Conservation (phyloP, 2,329 filamentous ascomycete genomes). For the Rhynchosporium graminicola region DNA sequence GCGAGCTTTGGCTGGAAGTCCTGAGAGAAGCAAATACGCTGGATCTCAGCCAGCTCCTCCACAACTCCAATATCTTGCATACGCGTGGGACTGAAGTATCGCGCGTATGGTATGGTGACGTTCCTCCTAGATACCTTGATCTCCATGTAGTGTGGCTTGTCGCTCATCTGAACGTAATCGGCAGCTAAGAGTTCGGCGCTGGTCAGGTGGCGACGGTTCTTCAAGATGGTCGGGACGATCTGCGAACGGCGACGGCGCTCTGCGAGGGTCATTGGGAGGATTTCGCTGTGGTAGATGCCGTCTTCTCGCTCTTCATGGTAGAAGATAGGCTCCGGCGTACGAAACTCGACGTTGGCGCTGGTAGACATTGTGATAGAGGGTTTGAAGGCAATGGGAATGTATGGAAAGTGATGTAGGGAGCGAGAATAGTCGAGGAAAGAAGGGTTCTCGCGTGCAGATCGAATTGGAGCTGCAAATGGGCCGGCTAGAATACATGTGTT, state of each 20-base stretch:
- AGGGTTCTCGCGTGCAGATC: too few species aligned
- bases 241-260: slow-evolving; percentile 5
- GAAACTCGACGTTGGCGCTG: background rate
- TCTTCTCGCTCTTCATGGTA: background rate
- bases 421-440: too few species aligned
- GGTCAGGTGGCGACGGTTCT: background rate
- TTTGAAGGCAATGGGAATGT: background rate
- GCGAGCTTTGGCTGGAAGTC: slow-evolving; percentile 7
- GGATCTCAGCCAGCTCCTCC: slow-evolving; percentile 1
- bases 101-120: background rate
- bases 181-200: background rate
- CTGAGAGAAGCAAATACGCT: background rate
- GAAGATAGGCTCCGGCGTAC: slow-evolving; percentile 2
- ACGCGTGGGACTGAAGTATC: background rate
- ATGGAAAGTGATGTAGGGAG: background rate
- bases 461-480: too few species aligned
- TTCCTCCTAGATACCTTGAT: background rate
- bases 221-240: background rate
- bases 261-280: background rate
- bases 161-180: slow-evolving; percentile 9
- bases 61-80: slow-evolving; percentile 2
- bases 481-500: too few species aligned
- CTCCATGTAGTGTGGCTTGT: slow-evolving; percentile 11
- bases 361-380: background rate
- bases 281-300: slow-evolving; percentile 5